Percentiles rank a stretch among this genome's conserved stretches.
phyloP scores from a whole-genome alignment of 148 eudicot species.

The Arctostaphylos glauca region DNA sequence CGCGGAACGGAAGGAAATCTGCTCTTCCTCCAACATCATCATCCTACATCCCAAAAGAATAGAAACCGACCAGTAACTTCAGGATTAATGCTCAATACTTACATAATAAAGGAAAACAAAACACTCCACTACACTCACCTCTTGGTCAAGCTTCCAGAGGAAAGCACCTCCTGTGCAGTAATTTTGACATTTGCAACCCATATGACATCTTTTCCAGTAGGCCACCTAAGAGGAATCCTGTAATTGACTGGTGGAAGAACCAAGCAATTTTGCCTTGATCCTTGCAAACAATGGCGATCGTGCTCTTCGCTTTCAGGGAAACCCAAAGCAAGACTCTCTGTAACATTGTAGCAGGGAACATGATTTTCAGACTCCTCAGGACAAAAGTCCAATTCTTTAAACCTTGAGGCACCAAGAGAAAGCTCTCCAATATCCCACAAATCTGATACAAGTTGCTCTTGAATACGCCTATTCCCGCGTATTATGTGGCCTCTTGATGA shows the following conservation, averaged over 20 bases:
- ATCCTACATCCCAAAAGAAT: slow-evolving; percentile 48
- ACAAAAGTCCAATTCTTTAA: slow-evolving; percentile 76
- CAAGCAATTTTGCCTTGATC: slow-evolving; percentile 55
- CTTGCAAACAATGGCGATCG: slow-evolving; percentile 63
- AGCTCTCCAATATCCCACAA: slow-evolving; percentile 78
- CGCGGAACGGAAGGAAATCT: slow-evolving; percentile 86
- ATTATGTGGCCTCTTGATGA: slow-evolving; percentile 70
- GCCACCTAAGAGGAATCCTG: slow-evolving; percentile 90
- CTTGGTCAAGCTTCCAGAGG: slow-evolving; percentile 96
- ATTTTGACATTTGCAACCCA: slow-evolving; percentile 94
- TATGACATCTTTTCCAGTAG: slow-evolving; percentile 92
- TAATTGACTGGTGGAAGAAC: slow-evolving; percentile 72
- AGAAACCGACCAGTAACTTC: slow-evolving; percentile 15
- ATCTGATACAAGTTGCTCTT: slow-evolving; percentile 86
- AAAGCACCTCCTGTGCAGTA: slow-evolving; percentile 92
- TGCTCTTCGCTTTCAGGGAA: slow-evolving; percentile 49
- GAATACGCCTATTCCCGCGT: slow-evolving; percentile 74
- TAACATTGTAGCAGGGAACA: slow-evolving; percentile 84
- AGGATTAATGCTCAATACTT: background rate
- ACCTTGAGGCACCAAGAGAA: slow-evolving; percentile 63
- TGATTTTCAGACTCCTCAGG: slow-evolving; percentile 58
- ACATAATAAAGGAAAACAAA: slow-evolving; percentile 4
- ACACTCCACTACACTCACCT: slow-evolving; percentile 49
- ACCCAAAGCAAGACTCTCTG: slow-evolving; percentile 67
- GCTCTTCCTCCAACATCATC: slow-evolving; percentile 99